phyloP scores from a whole-genome alignment of 805 yeast species.

The Ogataea methylovora region DNA sequence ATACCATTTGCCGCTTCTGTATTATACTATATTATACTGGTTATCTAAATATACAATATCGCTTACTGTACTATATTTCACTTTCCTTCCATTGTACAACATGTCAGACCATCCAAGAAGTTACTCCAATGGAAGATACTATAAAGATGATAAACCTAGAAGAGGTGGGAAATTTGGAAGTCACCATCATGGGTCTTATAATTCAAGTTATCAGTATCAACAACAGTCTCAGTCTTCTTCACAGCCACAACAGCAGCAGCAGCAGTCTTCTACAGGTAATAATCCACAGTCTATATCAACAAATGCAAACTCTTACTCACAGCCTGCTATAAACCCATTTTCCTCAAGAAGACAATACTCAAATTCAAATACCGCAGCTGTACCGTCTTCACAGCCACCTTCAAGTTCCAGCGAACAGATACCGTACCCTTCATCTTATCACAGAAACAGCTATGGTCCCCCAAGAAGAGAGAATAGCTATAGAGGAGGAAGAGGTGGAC shows the following conservation, averaged over 20 bases:
- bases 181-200: background rate
- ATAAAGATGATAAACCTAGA: slow-evolving; percentile 19
- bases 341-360: slow-evolving; percentile 19
- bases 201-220: too few relatives aligned
- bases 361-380: background rate
- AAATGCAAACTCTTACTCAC: slow-evolving; percentile 12
- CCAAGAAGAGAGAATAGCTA: slow-evolving; percentile 10
- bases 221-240: background rate
- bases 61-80: too few relatives aligned
- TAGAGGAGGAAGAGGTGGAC: slow-evolving; percentile 12
- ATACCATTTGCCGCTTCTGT: too few relatives aligned
- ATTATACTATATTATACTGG: too few relatives aligned
- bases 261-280: background rate
- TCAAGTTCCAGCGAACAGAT: background rate
- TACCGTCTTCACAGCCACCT: background rate
- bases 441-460: slow-evolving; percentile 7
- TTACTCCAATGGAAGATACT: slow-evolving; percentile 10
- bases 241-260: background rate
- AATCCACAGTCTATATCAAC: slow-evolving; percentile 1
- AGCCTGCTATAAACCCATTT: slow-evolving; percentile 20
- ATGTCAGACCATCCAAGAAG: slow-evolving; percentile 13
- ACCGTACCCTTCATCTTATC: slow-evolving; percentile 3
- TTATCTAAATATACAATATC: too few relatives aligned
- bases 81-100: background rate
- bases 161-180: background rate